These are phyloP conservation scores for Prunus mongolica DNA, from an alignment of 306 rosid genomes.

Conservation along the genomic window DNA sequence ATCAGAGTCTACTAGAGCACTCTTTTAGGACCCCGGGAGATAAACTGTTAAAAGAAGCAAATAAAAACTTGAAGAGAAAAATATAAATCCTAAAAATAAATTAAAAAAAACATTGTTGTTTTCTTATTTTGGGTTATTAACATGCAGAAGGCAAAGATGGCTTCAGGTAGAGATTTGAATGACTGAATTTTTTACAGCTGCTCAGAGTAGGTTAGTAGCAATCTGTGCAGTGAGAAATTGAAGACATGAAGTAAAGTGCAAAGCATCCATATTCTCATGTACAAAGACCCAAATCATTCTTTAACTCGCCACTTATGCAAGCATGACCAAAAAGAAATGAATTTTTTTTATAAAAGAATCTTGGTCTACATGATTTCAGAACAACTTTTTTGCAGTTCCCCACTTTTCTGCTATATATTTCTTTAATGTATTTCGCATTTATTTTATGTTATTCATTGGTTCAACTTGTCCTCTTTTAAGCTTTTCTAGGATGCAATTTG, in stretches of 20 bases:
- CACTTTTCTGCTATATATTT: background rate
- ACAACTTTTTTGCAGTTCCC: background rate
- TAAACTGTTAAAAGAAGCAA: background rate
- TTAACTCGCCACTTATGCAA: constrained; percentile 20
- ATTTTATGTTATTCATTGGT: constrained; percentile 1
- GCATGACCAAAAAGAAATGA: constrained; percentile 6
- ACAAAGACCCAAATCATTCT: background rate
- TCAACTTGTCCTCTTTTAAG: constrained; percentile 6
- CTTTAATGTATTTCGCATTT: constrained; percentile 6
- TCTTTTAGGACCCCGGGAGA: too few species aligned
- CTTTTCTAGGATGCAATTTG: constrained; percentile 1
- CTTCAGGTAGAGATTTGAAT: too few species aligned
- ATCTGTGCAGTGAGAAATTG: too few species aligned
- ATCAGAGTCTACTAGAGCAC: background rate
- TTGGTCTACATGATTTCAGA: constrained; percentile 6
- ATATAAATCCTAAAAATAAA: too few species aligned
- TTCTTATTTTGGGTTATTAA: too few species aligned
- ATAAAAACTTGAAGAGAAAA: too few species aligned
- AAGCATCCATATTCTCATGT: background rate
- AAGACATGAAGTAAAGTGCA: too few species aligned
- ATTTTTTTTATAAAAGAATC: background rate
- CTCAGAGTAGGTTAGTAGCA: too few species aligned
- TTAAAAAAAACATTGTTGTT: too few species aligned
- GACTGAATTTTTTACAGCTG: too few species aligned
- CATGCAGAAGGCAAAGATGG: too few species aligned